phyloP scores from a whole-genome alignment of 2,329 filamentous ascomycete species.

The Claviceps monticola region DNA sequence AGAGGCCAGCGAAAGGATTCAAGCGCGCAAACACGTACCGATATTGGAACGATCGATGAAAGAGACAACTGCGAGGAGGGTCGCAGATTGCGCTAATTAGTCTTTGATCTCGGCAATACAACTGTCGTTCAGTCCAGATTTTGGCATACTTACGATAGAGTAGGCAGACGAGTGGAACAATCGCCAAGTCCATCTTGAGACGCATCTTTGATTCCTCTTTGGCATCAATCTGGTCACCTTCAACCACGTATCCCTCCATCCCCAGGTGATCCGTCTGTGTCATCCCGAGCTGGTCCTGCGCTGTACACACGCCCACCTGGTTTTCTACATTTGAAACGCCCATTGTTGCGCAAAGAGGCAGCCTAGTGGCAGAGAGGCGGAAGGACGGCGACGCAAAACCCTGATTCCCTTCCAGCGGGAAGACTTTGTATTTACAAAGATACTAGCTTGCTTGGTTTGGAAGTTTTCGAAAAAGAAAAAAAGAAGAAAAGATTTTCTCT shows the following conservation, averaged over 20 bases:
- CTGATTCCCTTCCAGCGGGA: not conserved
- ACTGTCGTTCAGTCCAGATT: not conserved
- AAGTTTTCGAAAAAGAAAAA: not conserved
- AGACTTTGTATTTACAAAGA: not conserved
- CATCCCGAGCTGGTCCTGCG: not conserved
- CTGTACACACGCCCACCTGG: not conserved
- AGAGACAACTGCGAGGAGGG: constrained; percentile 9
- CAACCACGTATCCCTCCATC: constrained; percentile 10
- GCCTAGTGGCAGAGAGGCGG: not conserved
- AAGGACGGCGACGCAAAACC: not conserved
- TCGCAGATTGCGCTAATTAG: not conserved
- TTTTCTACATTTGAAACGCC: not conserved
- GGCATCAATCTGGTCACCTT: constrained; percentile 26
- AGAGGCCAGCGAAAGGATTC: not conserved
- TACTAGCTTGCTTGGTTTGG: no score
- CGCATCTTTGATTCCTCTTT: constrained; percentile 41
- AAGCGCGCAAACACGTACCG: constrained; percentile 24
- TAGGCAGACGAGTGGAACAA: constrained; percentile 49
- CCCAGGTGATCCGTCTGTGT: not conserved
- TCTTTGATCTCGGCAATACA: not conserved
- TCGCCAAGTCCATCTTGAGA: constrained; percentile 48
- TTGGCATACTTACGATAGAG: constrained; percentile 34
- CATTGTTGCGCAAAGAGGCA: not conserved
- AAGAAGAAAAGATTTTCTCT: not conserved
- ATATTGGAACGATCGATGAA: constrained; percentile 57